phyloP scores from a whole-genome alignment of 768 basidiomycete genomes.

The Mycena haematopus region DNA sequence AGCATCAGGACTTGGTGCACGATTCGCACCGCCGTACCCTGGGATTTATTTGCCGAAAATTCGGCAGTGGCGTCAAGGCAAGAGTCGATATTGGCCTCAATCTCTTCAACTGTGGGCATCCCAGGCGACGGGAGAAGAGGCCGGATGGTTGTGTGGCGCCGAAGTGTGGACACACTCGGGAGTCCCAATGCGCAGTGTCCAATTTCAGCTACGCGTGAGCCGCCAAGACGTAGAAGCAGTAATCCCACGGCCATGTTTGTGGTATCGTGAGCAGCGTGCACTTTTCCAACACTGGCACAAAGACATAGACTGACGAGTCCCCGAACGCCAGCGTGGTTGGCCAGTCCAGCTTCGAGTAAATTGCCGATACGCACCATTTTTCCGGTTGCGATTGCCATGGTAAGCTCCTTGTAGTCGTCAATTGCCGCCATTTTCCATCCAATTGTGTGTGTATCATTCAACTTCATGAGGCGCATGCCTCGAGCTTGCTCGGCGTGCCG shows the following conservation, averaged over 20 bases:
- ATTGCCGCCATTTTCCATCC: background rate
- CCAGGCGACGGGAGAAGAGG: background rate
- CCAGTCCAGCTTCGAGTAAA: background rate
- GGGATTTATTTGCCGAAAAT: background rate
- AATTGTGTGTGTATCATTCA: background rate
- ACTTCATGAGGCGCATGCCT: background rate
- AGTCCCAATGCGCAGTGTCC: background rate
- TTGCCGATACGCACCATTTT: background rate
- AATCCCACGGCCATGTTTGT: background rate
- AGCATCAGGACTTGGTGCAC: constrained; percentile 3
- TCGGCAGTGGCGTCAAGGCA: background rate
- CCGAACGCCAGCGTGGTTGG: background rate
- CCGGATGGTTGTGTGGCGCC: background rate
- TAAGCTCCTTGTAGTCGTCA: background rate
- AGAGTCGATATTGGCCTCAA: background rate
- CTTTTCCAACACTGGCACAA: background rate
- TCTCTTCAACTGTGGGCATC: background rate
- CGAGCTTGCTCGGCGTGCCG: background rate
- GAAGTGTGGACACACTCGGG: background rate
- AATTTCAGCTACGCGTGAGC: background rate
- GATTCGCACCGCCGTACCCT: background rate
- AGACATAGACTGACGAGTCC: background rate
- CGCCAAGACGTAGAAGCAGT: background rate
- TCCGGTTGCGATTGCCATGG: background rate
- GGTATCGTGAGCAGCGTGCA: background rate